Conservation (phyloP, 2,329 filamentous ascomycete species). For the Samsoniella hepiali region DNA sequence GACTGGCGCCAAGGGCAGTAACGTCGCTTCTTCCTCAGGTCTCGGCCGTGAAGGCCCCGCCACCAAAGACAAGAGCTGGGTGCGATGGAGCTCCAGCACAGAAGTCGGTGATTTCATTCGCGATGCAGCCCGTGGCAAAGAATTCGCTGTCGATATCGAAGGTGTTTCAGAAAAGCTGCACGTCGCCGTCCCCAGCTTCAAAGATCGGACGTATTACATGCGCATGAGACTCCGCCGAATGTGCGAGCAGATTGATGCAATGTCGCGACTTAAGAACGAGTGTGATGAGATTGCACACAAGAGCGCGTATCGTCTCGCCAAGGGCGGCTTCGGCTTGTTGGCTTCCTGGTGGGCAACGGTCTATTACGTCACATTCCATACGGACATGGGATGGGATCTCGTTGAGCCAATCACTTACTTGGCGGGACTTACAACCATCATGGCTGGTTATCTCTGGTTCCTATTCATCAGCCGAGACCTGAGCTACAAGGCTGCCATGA, state of each 20-base stretch:
- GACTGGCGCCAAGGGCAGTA: conserved; percentile 33
- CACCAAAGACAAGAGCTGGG: conserved; percentile 55
- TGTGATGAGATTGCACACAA: conserved; percentile 77
- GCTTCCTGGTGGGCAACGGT: conserved; percentile 78
- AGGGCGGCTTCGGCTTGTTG: conserved; percentile 72
- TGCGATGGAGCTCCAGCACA: conserved; percentile 83
- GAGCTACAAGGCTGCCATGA: conserved; percentile 80
- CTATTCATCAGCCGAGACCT: conserved; percentile 88
- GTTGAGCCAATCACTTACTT: conserved; percentile 91
- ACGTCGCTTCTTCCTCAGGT: conserved; percentile 69
- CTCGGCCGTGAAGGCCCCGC: conserved; percentile 58
- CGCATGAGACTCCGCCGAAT: conserved; percentile 72
- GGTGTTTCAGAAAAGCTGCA: conserved; percentile 62
- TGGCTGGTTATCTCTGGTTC: conserved; percentile 91
- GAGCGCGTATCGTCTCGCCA: conserved; percentile 73
- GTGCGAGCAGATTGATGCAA: conserved; percentile 62
- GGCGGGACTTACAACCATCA: conserved; percentile 79
- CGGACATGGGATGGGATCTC: conserved; percentile 81
- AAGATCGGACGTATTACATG: conserved; percentile 86
- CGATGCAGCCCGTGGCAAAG: conserved; percentile 77
- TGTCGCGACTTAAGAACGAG: conserved; percentile 73
- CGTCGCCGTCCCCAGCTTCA: conserved; percentile 81
- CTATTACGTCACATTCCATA: conserved; percentile 69
- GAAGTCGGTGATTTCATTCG: conserved; percentile 94
- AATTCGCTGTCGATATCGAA: conserved; percentile 82